Conservation (phyloP, 2,329 filamentous ascomycete species). For the Hypocrella siamensis region DNA sequence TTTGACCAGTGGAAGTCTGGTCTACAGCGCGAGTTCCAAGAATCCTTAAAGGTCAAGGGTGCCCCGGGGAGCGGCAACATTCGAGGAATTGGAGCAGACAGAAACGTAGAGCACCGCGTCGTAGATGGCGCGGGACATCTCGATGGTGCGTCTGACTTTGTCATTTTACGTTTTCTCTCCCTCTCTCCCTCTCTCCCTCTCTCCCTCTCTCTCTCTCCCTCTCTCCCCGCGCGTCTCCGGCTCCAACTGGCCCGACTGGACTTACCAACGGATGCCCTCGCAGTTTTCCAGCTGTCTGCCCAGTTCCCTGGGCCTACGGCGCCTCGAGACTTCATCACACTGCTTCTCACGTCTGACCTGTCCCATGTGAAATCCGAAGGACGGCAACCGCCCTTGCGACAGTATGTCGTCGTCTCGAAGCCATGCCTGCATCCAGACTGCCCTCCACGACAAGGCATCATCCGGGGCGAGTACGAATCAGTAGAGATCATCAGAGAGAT, state of each 20-base stretch:
- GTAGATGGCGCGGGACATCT: conserved; percentile 44
- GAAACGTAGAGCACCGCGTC: conserved; percentile 46
- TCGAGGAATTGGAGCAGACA: conserved; percentile 73
- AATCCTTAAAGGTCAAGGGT: conserved; percentile 56
- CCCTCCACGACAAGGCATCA: conserved; percentile 53
- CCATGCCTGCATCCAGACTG: conserved; percentile 66
- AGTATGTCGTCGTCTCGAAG: conserved; percentile 78
- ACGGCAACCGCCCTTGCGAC: conserved; percentile 26
- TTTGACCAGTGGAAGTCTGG: conserved; percentile 68
- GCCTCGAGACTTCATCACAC: conserved; percentile 72
- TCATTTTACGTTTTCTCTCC: background rate
- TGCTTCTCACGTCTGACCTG: conserved; percentile 54
- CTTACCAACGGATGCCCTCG: background rate
- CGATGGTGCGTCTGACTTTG: conserved; percentile 30
- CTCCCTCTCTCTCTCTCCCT: background rate
- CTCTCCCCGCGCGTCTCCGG: background rate
- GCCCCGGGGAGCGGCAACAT: conserved; percentile 60
- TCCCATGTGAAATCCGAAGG: conserved; percentile 19
- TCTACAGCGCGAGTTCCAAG: conserved; percentile 63
- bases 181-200: background rate
- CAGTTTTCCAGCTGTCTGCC: conserved; percentile 73
- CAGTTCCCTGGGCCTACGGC: conserved; percentile 83
- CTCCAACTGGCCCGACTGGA: background rate
- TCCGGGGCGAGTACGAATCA: conserved; percentile 78
- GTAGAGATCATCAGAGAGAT: conserved; percentile 84